These are phyloP conservation scores for Chlamydomonas sphaeroides DNA, from an alignment of 139 green algal species.

Conservation along the genomic window DNA sequence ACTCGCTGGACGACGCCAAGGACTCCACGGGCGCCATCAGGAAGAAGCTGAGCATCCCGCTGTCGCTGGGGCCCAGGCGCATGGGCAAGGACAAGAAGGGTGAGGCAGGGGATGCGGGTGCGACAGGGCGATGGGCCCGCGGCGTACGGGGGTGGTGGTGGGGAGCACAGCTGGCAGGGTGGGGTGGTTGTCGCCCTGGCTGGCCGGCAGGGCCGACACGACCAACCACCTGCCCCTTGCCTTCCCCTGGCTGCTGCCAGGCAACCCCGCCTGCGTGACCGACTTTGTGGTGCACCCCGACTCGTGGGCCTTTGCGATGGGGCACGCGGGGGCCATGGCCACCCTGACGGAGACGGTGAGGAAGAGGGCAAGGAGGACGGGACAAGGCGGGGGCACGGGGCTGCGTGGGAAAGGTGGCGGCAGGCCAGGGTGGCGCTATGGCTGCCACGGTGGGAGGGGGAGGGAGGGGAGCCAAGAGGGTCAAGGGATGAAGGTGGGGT, in stretches of 20 bases:
- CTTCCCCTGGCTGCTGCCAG: no score
- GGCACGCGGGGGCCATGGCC: conserved; percentile 36
- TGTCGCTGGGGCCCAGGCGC: conserved; percentile 39
- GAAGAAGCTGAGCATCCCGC: conserved; percentile 42
- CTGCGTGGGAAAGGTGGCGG: no score
- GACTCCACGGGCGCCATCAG: conserved; percentile 5
- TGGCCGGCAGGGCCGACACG: no score
- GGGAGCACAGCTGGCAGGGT: no score
- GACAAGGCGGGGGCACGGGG: background rate
- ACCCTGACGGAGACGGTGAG: conserved; percentile 61
- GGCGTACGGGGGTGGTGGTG: no score
- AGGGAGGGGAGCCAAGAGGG: no score
- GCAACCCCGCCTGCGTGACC: conserved; percentile 42
- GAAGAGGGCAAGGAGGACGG: background rate
- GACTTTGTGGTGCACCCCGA: conserved; percentile 75
- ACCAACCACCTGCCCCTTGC: no score
- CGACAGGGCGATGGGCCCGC: no score
- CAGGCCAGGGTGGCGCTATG: no score
- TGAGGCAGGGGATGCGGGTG: background rate
- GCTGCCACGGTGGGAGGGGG: no score
- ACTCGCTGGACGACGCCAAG: conserved; percentile 31
- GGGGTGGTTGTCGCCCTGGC: no score
- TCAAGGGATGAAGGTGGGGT: no score
- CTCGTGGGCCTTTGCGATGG: conserved; percentile 41
- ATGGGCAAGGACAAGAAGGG: conserved; percentile 60